A percentile compares a stretch with the other conserved stretches of the same genome.
Conservation (phyloP, 2,329 filamentous ascomycete species). For the Botrytis galanthina region DNA sequence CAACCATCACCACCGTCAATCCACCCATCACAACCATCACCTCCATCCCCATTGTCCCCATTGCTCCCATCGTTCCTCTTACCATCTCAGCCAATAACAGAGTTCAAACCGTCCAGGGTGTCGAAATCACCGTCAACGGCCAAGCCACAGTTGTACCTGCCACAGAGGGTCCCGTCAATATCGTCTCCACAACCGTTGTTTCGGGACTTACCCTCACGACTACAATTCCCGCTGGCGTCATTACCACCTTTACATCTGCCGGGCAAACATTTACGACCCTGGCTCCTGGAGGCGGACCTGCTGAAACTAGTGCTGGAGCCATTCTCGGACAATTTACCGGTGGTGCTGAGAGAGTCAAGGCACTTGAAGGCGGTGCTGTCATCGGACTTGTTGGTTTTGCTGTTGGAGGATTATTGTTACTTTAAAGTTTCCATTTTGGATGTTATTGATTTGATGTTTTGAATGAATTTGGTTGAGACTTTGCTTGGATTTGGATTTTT, state of each 20-base stretch:
- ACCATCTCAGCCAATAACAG: background rate
- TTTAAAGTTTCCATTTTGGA: background rate
- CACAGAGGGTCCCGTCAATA: background rate
- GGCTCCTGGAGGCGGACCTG: background rate
- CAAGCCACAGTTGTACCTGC: background rate
- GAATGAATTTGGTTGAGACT: background rate
- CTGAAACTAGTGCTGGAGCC: slow-evolving; percentile 1
- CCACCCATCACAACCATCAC: slow-evolving; percentile 17
- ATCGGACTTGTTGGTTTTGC: slow-evolving; percentile 16
- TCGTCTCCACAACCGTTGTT: background rate
- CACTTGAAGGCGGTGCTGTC: slow-evolving; percentile 1
- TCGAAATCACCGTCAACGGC: background rate
- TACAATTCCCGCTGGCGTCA: background rate
- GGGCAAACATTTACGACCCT: slow-evolving; percentile 9
- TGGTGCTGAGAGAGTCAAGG: background rate
- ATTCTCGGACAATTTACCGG: background rate
- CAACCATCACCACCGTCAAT: slow-evolving; percentile 12
- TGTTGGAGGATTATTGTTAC: slow-evolving; percentile 19
- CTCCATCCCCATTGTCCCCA: background rate
- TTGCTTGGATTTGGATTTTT: slow-evolving; percentile 15
- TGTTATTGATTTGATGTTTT: background rate
- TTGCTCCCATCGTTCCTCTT: background rate
- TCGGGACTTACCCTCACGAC: background rate
- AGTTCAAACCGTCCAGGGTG: background rate
- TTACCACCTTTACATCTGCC: background rate